Evolutionary conservation across 208 protist species (phyloP), one percentile per base, ranked within the genome.

Genomic region (Vickermania spadyakhi): DNA sequence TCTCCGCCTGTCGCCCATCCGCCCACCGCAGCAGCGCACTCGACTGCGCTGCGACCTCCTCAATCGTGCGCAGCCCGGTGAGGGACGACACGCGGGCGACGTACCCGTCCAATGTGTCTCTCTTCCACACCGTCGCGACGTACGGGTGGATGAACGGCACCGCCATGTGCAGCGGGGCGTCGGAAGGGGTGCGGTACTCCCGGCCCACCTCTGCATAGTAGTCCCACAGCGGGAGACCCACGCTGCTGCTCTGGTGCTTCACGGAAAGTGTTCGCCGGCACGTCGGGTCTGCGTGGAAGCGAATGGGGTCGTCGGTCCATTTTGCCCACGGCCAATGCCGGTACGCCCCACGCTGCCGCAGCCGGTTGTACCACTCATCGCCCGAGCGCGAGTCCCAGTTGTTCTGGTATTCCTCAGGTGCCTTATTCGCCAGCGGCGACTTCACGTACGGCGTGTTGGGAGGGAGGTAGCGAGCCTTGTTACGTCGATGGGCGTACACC

Each of bases 61-160:
- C 66, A 66, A 91, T 86, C 11, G 72, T 84, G 36, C 62, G 67
- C 25, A 84, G 50, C 7, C 70, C 68, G 5, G 77, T 77, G 22
- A 54, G 57, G 49, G 73, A 68, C 58, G 73, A 70, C n/a, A n/a
- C n/a, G n/a, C n/a, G n/a, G n/a, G n/a, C n/a, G n/a, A n/a, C n/a
- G n/a, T n/a, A n/a, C n/a, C n/a, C n/a, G n/a, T n/a, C n/a, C n/a
- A n/a, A n/a, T n/a, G n/a, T n/a, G n/a, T n/a, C n/a, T n/a, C n/a
- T n/a, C n/a, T n/a, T n/a, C 81, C 84, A 91, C 49, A 81, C 64
- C 28, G 74, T 76, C 0, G 66, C 66, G 2, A 79, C 82, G 73
- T 91, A 86, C 58, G 80, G 78, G 52, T 91, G 74, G 53, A 91
- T 88, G 62, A 91, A 88, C 2, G 79, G 73, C 0, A 70, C 73